These are phyloP conservation scores for Russula dissimulans DNA, from an alignment of 768 basidiomycete species.

Conservation along the genomic window DNA sequence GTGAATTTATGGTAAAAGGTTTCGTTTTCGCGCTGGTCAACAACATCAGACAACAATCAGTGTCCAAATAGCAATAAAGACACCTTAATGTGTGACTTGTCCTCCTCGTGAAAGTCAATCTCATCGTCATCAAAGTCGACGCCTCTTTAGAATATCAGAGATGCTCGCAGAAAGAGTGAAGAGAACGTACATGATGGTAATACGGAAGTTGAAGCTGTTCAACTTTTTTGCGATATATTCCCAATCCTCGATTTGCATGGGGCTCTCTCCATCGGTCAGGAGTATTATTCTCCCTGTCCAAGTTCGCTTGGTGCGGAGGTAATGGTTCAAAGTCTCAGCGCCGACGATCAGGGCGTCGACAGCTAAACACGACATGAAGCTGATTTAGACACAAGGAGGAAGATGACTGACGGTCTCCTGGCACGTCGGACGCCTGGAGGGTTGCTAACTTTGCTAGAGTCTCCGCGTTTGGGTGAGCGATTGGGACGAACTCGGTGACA, in stretches of 20 bases:
- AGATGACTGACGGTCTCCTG: slow-evolving; percentile 55
- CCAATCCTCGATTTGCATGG: slow-evolving; percentile 69
- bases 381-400: neutral
- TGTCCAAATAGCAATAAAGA: neutral
- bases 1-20: slow-evolving; percentile 49
- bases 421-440: slow-evolving; percentile 43
- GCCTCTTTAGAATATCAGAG: slow-evolving; percentile 43
- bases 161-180: neutral
- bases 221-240: slow-evolving; percentile 59
- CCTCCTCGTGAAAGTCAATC: slow-evolving; percentile 49
- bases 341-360: slow-evolving; percentile 84
- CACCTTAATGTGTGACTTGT: slow-evolving; percentile 72
- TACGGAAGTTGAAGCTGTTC: slow-evolving; percentile 42
- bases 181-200: slow-evolving; percentile 62
- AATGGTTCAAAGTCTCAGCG: slow-evolving; percentile 64
- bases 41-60: neutral
- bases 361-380: slow-evolving; percentile 34
- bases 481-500: slow-evolving; percentile 60
- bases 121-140: slow-evolving; percentile 81
- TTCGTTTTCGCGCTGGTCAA: slow-evolving; percentile 63
- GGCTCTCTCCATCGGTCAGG: slow-evolving; percentile 77
- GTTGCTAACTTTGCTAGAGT: slow-evolving; percentile 60
- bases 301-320: slow-evolving; percentile 61
- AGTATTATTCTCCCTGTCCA: slow-evolving; percentile 83
- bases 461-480: slow-evolving; percentile 52